Percentiles rank a stretch among this genome's conserved stretches.
phyloP scores from a whole-genome alignment of 345 rosid species.

The Luvunga scandens region DNA sequence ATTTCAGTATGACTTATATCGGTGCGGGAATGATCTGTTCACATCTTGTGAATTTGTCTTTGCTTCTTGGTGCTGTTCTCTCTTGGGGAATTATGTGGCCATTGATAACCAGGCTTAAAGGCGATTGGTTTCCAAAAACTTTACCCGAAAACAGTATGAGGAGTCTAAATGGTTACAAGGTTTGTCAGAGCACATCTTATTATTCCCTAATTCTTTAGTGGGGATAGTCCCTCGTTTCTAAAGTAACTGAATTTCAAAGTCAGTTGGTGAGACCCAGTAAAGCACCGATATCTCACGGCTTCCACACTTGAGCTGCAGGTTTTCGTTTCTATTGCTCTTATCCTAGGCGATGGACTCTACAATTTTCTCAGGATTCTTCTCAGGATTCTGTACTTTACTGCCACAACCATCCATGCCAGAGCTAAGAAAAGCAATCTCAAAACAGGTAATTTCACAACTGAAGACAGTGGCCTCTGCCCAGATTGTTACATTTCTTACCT shows the following conservation, averaged over 20 bases:
- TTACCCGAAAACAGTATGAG: slow-evolving; percentile 71
- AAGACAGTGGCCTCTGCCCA: neutral
- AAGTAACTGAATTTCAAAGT: neutral
- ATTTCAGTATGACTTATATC: slow-evolving; percentile 80
- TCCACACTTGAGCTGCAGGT: slow-evolving; percentile 42
- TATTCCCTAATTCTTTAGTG: neutral
- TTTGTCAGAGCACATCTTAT: slow-evolving; percentile 6
- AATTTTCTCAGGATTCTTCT: slow-evolving; percentile 82
- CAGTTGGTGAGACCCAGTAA: neutral
- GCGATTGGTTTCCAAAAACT: slow-evolving; percentile 67
- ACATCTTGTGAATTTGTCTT: slow-evolving; percentile 84
- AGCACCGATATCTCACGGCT: neutral
- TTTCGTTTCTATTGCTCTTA: slow-evolving; percentile 75
- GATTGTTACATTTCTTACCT: neutral
- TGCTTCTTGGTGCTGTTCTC: slow-evolving; percentile 82
- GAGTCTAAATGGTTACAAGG: slow-evolving; percentile 90
- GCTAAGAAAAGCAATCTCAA: slow-evolving; percentile 26
- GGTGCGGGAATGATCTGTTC: slow-evolving; percentile 99
- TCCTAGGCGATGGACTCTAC: slow-evolving; percentile 93
- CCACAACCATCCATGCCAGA: slow-evolving; percentile 40
- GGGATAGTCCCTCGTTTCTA: neutral
- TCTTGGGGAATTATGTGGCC: slow-evolving; percentile 99
- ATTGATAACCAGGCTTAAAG: slow-evolving; percentile 55
- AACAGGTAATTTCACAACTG: slow-evolving; percentile 35
- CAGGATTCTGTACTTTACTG: slow-evolving; percentile 63